Evolutionary conservation across 1,284 basidiomycete genomes (phyloP).

Genomic region (Pterulicium gracile): DNA sequence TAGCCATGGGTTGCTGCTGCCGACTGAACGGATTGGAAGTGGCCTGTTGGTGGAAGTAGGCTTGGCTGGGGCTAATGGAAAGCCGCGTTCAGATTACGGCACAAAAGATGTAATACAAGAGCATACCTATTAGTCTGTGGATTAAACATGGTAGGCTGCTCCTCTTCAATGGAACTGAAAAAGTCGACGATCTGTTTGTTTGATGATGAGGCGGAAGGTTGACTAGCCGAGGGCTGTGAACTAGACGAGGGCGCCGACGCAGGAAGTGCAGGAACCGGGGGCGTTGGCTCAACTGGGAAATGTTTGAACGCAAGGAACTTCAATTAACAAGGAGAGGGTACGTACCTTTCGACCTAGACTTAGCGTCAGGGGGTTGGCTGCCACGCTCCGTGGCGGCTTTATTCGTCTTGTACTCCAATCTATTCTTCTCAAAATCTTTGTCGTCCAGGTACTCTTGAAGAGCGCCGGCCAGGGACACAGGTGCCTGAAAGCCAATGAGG

Average conservation of each 20-base stretch:
- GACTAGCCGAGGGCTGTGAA: conserved; percentile 12
- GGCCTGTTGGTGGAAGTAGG: conserved; percentile 52
- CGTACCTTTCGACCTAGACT: conserved; percentile 9
- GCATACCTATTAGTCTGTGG: conserved; percentile 45
- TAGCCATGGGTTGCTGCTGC: conserved; percentile 35
- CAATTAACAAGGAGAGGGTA: too few relatives aligned
- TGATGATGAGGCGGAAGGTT: conserved; percentile 13
- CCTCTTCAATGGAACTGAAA: conserved; percentile 84
- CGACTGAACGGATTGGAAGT: conserved; percentile 74
- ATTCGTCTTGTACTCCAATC: conserved; percentile 84
- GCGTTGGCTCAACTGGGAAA: conserved; percentile 8
- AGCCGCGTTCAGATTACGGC: conserved; percentile 10
- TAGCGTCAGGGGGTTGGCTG: conserved; percentile 17
- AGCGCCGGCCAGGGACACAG: conserved; percentile 84
- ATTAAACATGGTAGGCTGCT: conserved; percentile 69
- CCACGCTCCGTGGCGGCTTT: conserved; percentile 62
- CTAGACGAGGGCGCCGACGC: conserved; percentile 12
- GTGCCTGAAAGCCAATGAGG: conserved; percentile 47
- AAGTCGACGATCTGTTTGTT: conserved; percentile 68
- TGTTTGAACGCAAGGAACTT: conserved; percentile 10
- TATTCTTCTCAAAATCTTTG: conserved; percentile 92
- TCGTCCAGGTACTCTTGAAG: conserved; percentile 95
- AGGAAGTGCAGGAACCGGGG: conserved; percentile 15
- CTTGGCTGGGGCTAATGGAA: conserved; percentile 34
- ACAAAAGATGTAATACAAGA: conserved; percentile 4